Evolutionary conservation across 768 basidiomycete species (phyloP).

Genomic region (Suillus clintonianus): DNA sequence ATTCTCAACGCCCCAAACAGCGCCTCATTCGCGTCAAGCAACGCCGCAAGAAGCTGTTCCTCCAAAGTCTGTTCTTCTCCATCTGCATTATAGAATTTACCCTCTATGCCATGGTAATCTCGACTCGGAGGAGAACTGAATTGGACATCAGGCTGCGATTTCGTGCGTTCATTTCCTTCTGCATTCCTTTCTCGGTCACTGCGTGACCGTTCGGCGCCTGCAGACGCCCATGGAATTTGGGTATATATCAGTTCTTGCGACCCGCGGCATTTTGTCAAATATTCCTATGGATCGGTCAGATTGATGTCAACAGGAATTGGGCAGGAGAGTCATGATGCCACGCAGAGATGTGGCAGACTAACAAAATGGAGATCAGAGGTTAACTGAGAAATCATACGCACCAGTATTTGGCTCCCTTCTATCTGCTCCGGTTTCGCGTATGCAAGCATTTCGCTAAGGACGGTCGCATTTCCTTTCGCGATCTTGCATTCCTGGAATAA

Average conservation of each 20-base stretch:
- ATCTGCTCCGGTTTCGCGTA: constrained; percentile 73
- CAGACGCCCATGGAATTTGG: constrained; percentile 90
- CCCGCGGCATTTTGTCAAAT: constrained; percentile 71
- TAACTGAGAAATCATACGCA: constrained; percentile 30
- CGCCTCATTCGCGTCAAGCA: constrained; percentile 75
- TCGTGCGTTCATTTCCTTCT: constrained; percentile 13
- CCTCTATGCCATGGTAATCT: constrained; percentile 20
- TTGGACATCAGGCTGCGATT: constrained; percentile 12
- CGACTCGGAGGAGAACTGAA: neutral
- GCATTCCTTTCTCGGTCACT: constrained; percentile 27
- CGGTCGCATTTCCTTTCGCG: constrained; percentile 75
- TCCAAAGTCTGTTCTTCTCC: constrained; percentile 60
- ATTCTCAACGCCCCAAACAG: constrained; percentile 68
- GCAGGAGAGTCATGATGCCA: neutral
- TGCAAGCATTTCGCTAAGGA: constrained; percentile 71
- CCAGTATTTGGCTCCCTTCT: constrained; percentile 64
- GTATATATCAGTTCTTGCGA: constrained; percentile 85
- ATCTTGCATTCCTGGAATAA: constrained; percentile 86
- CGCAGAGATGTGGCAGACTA: neutral
- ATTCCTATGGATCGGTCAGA: constrained; percentile 59
- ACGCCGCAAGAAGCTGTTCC: constrained; percentile 70
- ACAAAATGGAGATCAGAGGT: neutral
- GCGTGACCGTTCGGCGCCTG: constrained; percentile 75
- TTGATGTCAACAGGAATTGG: neutral
- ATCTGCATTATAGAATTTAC: constrained; percentile 21